Conservation (phyloP, 805 yeast genomes). For the Candida incommunis region DNA sequence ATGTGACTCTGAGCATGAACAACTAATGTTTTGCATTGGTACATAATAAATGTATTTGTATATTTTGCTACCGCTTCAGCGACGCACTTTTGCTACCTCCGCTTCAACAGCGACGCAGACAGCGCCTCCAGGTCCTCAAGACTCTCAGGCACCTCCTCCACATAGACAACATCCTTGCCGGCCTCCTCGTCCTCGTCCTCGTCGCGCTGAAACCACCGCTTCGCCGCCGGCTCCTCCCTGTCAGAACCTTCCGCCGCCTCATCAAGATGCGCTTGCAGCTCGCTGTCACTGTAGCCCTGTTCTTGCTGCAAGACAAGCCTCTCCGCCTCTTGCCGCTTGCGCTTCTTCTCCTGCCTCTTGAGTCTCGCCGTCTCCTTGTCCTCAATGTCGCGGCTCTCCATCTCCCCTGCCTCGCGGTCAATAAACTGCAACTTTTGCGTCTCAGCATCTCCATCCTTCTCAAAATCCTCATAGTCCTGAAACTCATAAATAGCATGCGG, state of each 20-base stretch:
- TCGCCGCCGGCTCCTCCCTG: slow-evolving; percentile 3
- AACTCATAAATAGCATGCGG: slow-evolving; percentile 88
- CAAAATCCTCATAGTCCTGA: slow-evolving; percentile 80
- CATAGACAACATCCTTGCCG: slow-evolving; percentile 12
- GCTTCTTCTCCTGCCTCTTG: slow-evolving; percentile 76
- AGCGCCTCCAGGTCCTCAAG: slow-evolving; percentile 83
- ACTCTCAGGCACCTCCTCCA: slow-evolving; percentile 66
- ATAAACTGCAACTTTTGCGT: slow-evolving; percentile 57
- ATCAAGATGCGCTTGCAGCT: slow-evolving; percentile 2
- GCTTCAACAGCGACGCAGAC: slow-evolving; percentile 14
- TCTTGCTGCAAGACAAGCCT: slow-evolving; percentile 30
- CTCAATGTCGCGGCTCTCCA: slow-evolving; percentile 57
- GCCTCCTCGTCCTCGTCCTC: slow-evolving; percentile 32
- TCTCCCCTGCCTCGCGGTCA: slow-evolving; percentile 45
- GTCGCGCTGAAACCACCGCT: slow-evolving; percentile 16
- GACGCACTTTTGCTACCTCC: slow-evolving; percentile 6
- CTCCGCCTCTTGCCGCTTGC: slow-evolving; percentile 73
- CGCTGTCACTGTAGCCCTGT: slow-evolving; percentile 21
- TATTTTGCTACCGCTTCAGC: neutral
- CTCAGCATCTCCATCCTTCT: slow-evolving; percentile 49
- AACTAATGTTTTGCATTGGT: neutral
- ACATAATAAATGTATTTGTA: too few species aligned
- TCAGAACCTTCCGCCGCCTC: slow-evolving; percentile 1
- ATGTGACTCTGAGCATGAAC: neutral
- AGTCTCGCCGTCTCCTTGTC: slow-evolving; percentile 69